phyloP scores from a whole-genome alignment of 805 yeast genomes.

The Wickerhamomyces ciferrii region DNA sequence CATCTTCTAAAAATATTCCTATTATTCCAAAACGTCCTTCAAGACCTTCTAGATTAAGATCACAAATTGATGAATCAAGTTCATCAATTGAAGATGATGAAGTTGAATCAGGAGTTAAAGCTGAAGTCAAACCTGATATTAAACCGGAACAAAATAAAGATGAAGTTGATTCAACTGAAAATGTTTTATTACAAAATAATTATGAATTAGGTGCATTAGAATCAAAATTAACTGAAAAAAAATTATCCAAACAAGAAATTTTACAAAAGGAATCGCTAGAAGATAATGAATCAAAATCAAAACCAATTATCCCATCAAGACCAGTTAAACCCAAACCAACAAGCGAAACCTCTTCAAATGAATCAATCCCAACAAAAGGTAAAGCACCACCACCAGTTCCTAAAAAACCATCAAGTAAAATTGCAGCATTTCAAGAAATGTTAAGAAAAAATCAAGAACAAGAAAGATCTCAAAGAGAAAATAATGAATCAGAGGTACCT shows the following conservation, averaged over 20 bases:
- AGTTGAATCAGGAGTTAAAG: too few relatives aligned
- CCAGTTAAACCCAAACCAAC: too few relatives aligned
- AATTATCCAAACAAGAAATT: not conserved
- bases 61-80: not conserved
- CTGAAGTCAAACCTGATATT: too few relatives aligned
- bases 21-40: conserved; percentile 5
- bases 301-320: conserved; percentile 3
- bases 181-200: too few relatives aligned
- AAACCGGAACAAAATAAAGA: too few relatives aligned
- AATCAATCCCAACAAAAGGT: not conserved
- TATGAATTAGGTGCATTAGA: too few relatives aligned
- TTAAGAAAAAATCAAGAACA: conserved; percentile 54
- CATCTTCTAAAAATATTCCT: not conserved
- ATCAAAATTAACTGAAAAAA: not conserved
- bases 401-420: conserved; percentile 70
- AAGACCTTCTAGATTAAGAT: conserved; percentile 5
- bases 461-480: conserved; percentile 17
- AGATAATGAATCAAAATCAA: not conserved
- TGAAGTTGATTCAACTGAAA: too few relatives aligned
- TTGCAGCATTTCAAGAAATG: conserved; percentile 80
- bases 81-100: not conserved
- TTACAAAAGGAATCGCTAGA: not conserved
- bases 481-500: conserved; percentile 17
- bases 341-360: too few relatives aligned
- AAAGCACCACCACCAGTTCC: conserved; percentile 63